These are phyloP conservation scores for Stevia rebaudiana DNA, from an alignment of 140 eudicot genomes.

Conservation along the genomic window DNA sequence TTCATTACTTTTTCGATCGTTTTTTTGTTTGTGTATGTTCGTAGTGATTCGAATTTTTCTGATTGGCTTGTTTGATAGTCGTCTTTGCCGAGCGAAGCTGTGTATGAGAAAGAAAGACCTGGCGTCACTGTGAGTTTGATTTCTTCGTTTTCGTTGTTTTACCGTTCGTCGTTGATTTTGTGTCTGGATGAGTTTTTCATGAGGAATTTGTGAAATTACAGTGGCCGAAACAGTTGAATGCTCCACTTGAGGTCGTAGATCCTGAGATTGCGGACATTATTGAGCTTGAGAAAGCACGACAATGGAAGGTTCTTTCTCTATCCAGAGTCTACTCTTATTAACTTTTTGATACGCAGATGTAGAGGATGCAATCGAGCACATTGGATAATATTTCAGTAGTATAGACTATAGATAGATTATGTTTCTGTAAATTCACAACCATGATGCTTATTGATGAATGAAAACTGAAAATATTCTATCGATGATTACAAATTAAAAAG, in stretches of 20 bases:
- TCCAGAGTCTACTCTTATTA: too few species aligned
- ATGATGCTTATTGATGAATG: background rate
- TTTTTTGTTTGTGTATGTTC: background rate
- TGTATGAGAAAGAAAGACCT: constrained; percentile 71
- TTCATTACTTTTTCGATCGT: background rate
- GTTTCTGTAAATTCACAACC: background rate
- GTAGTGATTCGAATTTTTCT: constrained; percentile 3
- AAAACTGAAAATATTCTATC: background rate
- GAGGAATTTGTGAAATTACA: constrained; percentile 28
- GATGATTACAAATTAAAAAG: too few species aligned
- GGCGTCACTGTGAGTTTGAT: constrained; percentile 55
- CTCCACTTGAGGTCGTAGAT: constrained; percentile 86
- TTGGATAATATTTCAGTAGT: background rate
- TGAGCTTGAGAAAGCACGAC: constrained; percentile 91
- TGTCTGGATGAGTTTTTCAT: background rate
- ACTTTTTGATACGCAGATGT: background rate
- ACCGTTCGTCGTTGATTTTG: background rate
- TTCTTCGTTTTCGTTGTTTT: background rate
- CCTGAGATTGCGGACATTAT: constrained; percentile 98
- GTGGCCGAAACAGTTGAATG: constrained; percentile 99
- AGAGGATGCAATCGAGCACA: background rate
- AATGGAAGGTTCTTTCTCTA: constrained; percentile 71
- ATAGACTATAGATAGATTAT: background rate
- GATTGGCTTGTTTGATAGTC: constrained; percentile 33
- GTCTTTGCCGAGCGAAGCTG: constrained; percentile 83